phyloP scores from a whole-genome alignment of 768 basidiomycete genomes.

The Paxillus rubicundulus region DNA sequence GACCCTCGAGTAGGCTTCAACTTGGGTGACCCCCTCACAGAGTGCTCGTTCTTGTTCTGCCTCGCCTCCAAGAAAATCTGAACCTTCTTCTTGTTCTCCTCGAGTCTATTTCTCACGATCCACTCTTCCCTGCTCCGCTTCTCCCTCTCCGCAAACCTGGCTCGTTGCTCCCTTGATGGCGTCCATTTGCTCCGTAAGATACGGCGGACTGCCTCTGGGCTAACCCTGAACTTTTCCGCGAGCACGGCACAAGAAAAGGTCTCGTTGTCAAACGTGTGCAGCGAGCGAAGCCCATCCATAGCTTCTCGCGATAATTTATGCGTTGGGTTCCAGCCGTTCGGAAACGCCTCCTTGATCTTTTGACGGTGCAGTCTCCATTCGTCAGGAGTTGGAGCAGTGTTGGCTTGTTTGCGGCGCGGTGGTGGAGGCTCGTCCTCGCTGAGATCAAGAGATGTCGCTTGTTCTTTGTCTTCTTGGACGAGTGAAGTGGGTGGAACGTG shows the following conservation, averaged over 20 bases:
- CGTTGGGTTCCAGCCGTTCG: constrained; percentile 73
- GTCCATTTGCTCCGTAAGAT: constrained; percentile 77
- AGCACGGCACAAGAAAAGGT: constrained; percentile 65
- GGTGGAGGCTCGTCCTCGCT: constrained; percentile 31
- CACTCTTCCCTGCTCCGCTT: constrained; percentile 42
- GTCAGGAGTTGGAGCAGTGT: constrained; percentile 35
- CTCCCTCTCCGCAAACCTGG: constrained; percentile 49
- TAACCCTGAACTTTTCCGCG: constrained; percentile 75
- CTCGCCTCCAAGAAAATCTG: constrained; percentile 29
- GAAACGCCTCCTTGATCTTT: constrained; percentile 52
- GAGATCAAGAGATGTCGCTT: constrained; percentile 21
- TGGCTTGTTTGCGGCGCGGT: constrained; percentile 16
- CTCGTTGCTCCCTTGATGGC: constrained; percentile 53
- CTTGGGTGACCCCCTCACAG: not conserved
- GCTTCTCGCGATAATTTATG: constrained; percentile 79
- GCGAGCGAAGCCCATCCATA: constrained; percentile 73
- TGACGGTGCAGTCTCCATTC: constrained; percentile 51
- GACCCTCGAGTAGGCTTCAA: constrained; percentile 9
- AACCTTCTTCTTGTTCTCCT: constrained; percentile 40
- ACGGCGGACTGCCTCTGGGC: constrained; percentile 76
- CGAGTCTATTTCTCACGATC: constrained; percentile 37
- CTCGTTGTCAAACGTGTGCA: constrained; percentile 62
- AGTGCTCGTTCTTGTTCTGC: constrained; percentile 13
- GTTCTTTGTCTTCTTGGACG: constrained; percentile 14
- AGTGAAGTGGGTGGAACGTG: constrained; percentile 33